Conservation (phyloP, 2,329 filamentous ascomycete genomes). For the Ceratocystis albifundus region DNA sequence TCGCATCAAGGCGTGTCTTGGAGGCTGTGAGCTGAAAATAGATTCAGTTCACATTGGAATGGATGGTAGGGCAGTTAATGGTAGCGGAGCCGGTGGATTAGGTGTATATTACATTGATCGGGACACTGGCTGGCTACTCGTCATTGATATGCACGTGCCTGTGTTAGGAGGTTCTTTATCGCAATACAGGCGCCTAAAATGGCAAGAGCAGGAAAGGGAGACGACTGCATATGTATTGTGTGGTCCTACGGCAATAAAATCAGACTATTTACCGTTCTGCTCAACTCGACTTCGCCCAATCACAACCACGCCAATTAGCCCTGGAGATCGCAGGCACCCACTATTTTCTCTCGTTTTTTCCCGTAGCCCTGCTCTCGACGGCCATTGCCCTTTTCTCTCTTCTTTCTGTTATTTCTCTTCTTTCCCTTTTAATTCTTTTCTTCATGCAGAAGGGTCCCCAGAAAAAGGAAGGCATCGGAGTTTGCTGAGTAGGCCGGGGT, state of each 20-base stretch:
- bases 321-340: too few relatives aligned
- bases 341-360: too few relatives aligned
- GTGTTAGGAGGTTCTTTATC: too few relatives aligned
- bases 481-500: not conserved
- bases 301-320: too few relatives aligned
- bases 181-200: too few relatives aligned
- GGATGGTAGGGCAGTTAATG: not conserved
- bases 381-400: not conserved
- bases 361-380: too few relatives aligned
- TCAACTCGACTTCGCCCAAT: too few relatives aligned
- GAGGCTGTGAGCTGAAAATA: not conserved
- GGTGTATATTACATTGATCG: too few relatives aligned
- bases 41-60: not conserved
- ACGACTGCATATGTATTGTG: not conserved
- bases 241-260: not conserved
- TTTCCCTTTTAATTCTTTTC: not conserved
- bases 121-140: too few relatives aligned
- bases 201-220: too few relatives aligned
- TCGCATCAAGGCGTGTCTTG: not conserved
- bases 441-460: not conserved
- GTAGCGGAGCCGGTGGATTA: not conserved
- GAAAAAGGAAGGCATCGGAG: constrained; percentile 10
- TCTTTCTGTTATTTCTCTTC: not conserved
- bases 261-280: not conserved
- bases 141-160: too few relatives aligned